Conservation (phyloP, 805 yeast genomes). For the Saccharomyces mikatae region DNA sequence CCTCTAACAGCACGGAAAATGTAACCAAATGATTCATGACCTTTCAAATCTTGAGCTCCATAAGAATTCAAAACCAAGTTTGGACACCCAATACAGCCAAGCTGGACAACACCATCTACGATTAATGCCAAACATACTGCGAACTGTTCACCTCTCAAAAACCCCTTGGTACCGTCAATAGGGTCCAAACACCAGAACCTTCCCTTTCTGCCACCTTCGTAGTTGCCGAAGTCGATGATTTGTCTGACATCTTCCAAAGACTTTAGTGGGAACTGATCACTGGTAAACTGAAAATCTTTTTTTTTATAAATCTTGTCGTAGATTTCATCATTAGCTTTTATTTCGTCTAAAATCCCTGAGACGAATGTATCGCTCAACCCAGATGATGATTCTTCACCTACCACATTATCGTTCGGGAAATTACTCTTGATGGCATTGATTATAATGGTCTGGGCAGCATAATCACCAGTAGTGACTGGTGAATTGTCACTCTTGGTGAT, state of each 20-base stretch:
- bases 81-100: conserved; percentile 96
- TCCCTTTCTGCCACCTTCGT: conserved; percentile 68
- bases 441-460: conserved; percentile 89
- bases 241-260: conserved; percentile 45
- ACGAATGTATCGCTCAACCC: conserved; percentile 47
- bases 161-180: conserved; percentile 96
- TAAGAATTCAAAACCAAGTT: conserved; percentile 46
- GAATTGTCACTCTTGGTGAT: conserved; percentile 80
- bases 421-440: conserved; percentile 71
- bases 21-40: conserved; percentile 26
- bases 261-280: conserved; percentile 28
- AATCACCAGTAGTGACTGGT: conserved; percentile 95
- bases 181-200: conserved; percentile 98
- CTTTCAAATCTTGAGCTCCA: conserved; percentile 32
- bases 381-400: conserved; percentile 88
- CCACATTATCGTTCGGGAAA: conserved; percentile 79
- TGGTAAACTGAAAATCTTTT: conserved; percentile 18
- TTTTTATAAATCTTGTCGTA: conserved; percentile 30
- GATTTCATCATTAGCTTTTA: conserved; percentile 43
- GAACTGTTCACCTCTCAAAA: conserved; percentile 90
- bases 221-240: conserved; percentile 72
- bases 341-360: conserved; percentile 49
- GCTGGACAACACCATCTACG: conserved; percentile 72
- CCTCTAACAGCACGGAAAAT: conserved; percentile 28
- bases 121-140: conserved; percentile 91